These are phyloP conservation scores for Biscogniauxia marginata DNA, from an alignment of 2,329 filamentous ascomycete species.

Conservation along the genomic window DNA sequence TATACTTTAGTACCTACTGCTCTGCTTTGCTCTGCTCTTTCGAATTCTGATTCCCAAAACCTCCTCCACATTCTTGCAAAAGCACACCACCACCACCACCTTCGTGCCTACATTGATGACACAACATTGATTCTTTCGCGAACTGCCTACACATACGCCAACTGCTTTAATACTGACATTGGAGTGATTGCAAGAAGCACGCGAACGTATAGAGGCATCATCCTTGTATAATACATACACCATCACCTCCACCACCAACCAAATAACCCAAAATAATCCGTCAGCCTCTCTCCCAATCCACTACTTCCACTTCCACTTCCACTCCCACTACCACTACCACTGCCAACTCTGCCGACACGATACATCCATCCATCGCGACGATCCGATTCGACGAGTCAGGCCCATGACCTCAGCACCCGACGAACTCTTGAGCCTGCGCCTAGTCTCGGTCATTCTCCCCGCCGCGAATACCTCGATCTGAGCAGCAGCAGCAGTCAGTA, in stretches of 20 bases:
- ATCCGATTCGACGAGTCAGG: slow-evolving; percentile 13
- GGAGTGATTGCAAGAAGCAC: neutral
- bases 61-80: neutral
- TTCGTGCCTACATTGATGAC: neutral
- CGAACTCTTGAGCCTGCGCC: slow-evolving; percentile 20
- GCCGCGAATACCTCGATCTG: neutral
- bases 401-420: slow-evolving; percentile 27
- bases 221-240: neutral
- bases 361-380: slow-evolving; percentile 9
- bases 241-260: neutral
- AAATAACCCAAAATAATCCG: too few species aligned
- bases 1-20: neutral
- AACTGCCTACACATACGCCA: neutral
- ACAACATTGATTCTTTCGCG: neutral
- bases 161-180: neutral
- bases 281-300: too few species aligned
- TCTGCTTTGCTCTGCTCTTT: neutral
- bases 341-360: neutral
- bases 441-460: slow-evolving; percentile 8
- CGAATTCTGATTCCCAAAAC: neutral
- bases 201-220: neutral
- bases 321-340: neutral
- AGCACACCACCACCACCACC: neutral
- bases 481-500: slow-evolving; percentile 4
- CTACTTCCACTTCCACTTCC: neutral